Conservation (phyloP, 805 yeast genomes). For the Scheffersomyces amazonensis region DNA sequence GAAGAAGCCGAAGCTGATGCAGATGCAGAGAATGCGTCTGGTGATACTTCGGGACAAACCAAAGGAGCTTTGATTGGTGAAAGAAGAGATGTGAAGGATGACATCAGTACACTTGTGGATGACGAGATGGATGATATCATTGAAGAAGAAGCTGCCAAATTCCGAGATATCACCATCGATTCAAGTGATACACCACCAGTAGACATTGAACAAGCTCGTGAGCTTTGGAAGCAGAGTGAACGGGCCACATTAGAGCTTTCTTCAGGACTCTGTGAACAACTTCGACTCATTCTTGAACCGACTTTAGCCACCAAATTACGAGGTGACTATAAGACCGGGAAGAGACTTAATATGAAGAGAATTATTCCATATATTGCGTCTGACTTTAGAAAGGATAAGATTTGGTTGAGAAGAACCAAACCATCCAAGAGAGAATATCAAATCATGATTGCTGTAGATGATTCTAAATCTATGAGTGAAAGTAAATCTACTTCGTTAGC, state of each 20-base stretch:
- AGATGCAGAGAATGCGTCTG: constrained; percentile 47
- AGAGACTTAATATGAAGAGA: constrained; percentile 93
- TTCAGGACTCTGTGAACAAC: constrained; percentile 85
- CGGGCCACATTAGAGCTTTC: constrained; percentile 84
- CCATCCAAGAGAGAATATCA: constrained; percentile 97
- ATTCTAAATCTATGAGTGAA: constrained; percentile 96
- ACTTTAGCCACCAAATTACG: constrained; percentile 90
- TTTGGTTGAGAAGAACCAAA: constrained; percentile 96
- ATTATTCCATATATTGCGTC: constrained; percentile 98
- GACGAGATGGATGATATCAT: constrained; percentile 17
- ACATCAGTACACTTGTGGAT: constrained; percentile 23
- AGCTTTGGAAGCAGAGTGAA: constrained; percentile 81
- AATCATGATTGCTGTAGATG: constrained; percentile 96
- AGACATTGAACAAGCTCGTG: constrained; percentile 63
- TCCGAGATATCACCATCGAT: constrained; percentile 13
- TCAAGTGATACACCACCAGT: constrained; percentile 40
- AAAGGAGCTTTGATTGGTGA: constrained; percentile 53
- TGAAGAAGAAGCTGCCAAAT: constrained; percentile 15
- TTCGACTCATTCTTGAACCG: constrained; percentile 90
- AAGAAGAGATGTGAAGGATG: constrained; percentile 30
- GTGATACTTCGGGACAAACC: too few species aligned
- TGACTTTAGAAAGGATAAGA: constrained; percentile 94
- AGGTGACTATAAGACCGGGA: constrained; percentile 98
- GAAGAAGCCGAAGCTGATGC: constrained; percentile 17
- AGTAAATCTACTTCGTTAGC: constrained; percentile 88